Percentiles rank a stretch among this genome's conserved stretches.
These are phyloP conservation scores for Labyrinthula sp. DNA, from an alignment of 352 stramenopile species.

Conservation along the genomic window DNA sequence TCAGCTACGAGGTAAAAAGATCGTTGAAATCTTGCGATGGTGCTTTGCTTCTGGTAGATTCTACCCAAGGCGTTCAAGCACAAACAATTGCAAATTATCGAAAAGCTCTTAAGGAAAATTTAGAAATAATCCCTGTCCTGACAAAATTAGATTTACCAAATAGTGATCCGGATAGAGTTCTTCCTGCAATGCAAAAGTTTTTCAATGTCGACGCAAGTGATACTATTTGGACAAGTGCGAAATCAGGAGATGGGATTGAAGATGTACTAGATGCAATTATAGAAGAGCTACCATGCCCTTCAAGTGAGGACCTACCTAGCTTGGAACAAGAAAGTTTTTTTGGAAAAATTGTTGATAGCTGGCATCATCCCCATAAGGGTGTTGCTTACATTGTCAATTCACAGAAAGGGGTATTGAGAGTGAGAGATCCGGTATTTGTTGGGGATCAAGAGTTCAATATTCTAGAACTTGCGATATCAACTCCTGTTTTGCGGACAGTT, in stretches of 20 bases:
- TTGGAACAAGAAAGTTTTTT: constrained; percentile 44
- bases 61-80: constrained; percentile 86
- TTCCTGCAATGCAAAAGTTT: constrained; percentile 31
- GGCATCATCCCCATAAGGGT: constrained; percentile 67
- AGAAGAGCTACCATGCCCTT: constrained; percentile 38
- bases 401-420: constrained; percentile 1
- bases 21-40: constrained; percentile 84
- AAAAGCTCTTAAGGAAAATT: constrained; percentile 72
- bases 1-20: constrained; percentile 87
- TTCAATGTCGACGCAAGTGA: constrained; percentile 63
- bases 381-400: constrained; percentile 19
- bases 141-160: constrained; percentile 95
- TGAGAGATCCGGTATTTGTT: too few relatives aligned
- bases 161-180: constrained; percentile 53
- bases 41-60: constrained; percentile 87
- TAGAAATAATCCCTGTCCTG: constrained; percentile 80
- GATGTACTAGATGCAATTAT: constrained; percentile 57
- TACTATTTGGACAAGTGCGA: constrained; percentile 79
- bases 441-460: too few relatives aligned
- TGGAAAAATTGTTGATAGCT: constrained; percentile 83
- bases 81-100: constrained; percentile 92
- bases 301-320: not conserved
- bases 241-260: constrained; percentile 65
- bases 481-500: too few relatives aligned
- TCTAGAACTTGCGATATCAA: too few relatives aligned